These are phyloP conservation scores for Trypanosoma scelopori DNA, from an alignment of 208 protist species.

Conservation along the genomic window DNA sequence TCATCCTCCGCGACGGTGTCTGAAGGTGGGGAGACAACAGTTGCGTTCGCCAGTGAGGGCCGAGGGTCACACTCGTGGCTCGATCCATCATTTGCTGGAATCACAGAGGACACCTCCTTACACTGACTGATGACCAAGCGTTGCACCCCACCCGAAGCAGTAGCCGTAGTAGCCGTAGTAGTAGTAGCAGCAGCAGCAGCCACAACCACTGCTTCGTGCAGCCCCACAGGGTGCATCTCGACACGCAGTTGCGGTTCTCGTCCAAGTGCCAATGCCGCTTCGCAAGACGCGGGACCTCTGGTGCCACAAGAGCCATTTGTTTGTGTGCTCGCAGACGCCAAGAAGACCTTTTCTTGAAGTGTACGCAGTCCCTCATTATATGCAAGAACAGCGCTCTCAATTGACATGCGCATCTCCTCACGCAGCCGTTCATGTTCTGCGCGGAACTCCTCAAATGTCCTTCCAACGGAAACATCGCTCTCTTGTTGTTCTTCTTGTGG, in stretches of 20 bases:
- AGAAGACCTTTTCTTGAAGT: conserved; percentile 9
- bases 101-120: neutral
- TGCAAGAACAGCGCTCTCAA: conserved; percentile 12
- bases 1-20: neutral
- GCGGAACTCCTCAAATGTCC: conserved; percentile 7
- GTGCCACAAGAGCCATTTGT: neutral
- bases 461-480: neutral
- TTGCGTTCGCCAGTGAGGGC: conserved; percentile 11
- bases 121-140: neutral
- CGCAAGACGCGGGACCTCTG: neutral
- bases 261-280: neutral
- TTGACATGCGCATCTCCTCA: conserved; percentile 1
- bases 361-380: conserved; percentile 20
- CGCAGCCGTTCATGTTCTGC: conserved; percentile 17
- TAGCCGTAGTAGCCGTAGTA: neutral
- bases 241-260: conserved; percentile 7
- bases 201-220: neutral
- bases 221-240: conserved; percentile 10
- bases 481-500: neutral
- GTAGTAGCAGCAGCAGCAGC: neutral
- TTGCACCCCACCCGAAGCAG: too few species aligned
- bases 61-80: neutral
- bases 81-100: neutral
- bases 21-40: conserved; percentile 11
- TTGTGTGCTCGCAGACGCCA: neutral